phyloP scores from a whole-genome alignment of 495 filamentous ascomycete genomes.

The Penicillium paxilli region DNA sequence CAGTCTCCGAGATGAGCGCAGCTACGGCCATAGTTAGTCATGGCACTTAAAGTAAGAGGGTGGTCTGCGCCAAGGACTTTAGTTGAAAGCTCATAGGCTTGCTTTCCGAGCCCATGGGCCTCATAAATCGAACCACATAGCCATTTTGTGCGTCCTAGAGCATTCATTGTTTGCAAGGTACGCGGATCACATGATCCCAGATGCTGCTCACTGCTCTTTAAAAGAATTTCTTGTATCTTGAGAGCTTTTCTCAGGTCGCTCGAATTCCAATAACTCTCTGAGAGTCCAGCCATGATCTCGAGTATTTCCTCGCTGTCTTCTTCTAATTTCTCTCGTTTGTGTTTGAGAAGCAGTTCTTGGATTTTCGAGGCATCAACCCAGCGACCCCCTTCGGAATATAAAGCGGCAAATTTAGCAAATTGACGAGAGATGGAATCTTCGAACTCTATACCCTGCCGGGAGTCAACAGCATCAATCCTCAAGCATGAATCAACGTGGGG shows the following conservation, averaged over 20 bases:
- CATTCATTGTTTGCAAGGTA: conserved; percentile 2
- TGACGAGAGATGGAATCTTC: not conserved
- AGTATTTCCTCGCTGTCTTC: conserved; percentile 1
- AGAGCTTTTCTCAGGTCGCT: conserved; percentile 1
- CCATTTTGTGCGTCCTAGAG: conserved; percentile 3
- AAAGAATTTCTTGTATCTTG: not conserved
- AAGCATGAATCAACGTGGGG: conserved; percentile 6
- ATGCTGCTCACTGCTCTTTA: not conserved
- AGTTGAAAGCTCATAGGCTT: conserved; percentile 1
- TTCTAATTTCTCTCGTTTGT: not conserved
- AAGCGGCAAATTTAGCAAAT: conserved; percentile 3
- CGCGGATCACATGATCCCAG: conserved; percentile 5
- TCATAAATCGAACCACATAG: conserved; percentile 1
- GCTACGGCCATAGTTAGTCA: conserved; percentile 3
- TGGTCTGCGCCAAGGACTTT: conserved; percentile 2
- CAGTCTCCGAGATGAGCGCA: not conserved
- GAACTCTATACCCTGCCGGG: conserved; percentile 3
- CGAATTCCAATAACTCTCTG: conserved; percentile 6
- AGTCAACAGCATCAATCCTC: not conserved
- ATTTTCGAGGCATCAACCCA: conserved; percentile 1
- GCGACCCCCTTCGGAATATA: conserved; percentile 3
- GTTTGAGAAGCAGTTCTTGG: not conserved
- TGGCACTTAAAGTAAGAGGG: conserved; percentile 2
- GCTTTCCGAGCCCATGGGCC: not conserved
- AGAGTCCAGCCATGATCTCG: not conserved